These are phyloP conservation scores for Linum tenue DNA, from an alignment of 345 rosid species.

Conservation along the genomic window DNA sequence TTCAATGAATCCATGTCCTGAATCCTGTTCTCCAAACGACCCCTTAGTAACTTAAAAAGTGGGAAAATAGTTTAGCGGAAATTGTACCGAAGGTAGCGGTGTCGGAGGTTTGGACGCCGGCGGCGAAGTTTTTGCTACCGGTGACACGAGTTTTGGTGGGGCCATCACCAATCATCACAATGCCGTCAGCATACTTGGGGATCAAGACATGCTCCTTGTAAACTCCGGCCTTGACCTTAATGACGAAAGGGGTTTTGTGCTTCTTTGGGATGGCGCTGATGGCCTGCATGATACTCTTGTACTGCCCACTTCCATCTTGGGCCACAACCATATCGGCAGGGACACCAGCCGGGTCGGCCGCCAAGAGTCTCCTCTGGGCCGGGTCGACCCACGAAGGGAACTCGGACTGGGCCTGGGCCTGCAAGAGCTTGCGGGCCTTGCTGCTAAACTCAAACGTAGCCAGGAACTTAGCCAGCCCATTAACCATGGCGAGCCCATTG, in stretches of 20 bases:
- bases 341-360: slow-evolving; percentile 11
- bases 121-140: slow-evolving; percentile 35
- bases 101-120: slow-evolving; percentile 40
- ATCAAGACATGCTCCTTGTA: slow-evolving; percentile 48
- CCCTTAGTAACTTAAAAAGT: too few relatives aligned
- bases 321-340: slow-evolving; percentile 52
- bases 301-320: slow-evolving; percentile 65
- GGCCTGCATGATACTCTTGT: slow-evolving; percentile 44
- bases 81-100: slow-evolving; percentile 49
- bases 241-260: slow-evolving; percentile 29
- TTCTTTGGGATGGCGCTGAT: slow-evolving; percentile 34
- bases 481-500: slow-evolving; percentile 70
- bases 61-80: too few relatives aligned
- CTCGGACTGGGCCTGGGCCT: background rate
- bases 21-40: too few relatives aligned
- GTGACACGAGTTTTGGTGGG: slow-evolving; percentile 49
- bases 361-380: slow-evolving; percentile 31
- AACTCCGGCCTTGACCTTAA: slow-evolving; percentile 59
- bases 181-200: slow-evolving; percentile 20
- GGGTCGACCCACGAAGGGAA: slow-evolving; percentile 46
- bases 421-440: background rate
- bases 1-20: too few relatives aligned
- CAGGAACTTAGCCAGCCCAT: slow-evolving; percentile 22
- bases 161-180: slow-evolving; percentile 77
- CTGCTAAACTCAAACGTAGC: background rate